Base-by-base conservation (phyloP, 805 yeast species). In the Priceomyces fermenticarens region DNA sequence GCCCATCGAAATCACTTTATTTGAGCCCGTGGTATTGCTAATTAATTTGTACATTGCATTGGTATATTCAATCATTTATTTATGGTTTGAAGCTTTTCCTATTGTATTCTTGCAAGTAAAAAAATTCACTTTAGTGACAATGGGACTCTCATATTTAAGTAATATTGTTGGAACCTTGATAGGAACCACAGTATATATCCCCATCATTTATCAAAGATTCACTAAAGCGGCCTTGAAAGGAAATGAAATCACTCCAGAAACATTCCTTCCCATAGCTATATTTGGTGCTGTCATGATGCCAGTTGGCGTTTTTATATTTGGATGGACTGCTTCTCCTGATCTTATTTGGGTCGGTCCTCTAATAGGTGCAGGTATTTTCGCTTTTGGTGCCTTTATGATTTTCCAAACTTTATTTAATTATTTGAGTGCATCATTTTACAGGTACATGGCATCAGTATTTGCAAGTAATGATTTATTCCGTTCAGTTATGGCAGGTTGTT, bases 71-170 rank as follows among this genome's bases (percentile, higher is more conserved):
- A 58, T 75, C 27, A 48, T 76, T 52, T 81, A 78, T 54, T 59
- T 78, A 25, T 80, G 75, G 66, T 77, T 80, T 51, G 76, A 81
- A 57, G 80, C 78, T 4, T 78, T 77, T 59, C 86, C 87, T 8
- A 63, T 80, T 30, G 79, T 76, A 2, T 81, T 73, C 38, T 15
- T 34, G 14, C 74, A 67, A 2, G 51, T 66, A 15, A 66, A 77
- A 46, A 52, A 65, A 26, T 81, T 81, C 57, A 69, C 76, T 3
- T 50, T 67, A 15, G 65, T 78, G 25, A 77, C 73, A 39, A 44
- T 57, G 55, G 84, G 85, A 11, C n/a, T 67, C 2, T 58, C 81
- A 1, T 81, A 67, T 56, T 35, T 76, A 31, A 66, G 77, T n/a
- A 45, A 57, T 26, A 41, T 57, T 47, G 63, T 75, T 29, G 85